phyloP scores from a whole-genome alignment of 1,284 basidiomycete genomes.

The Ceratobasidium sp. region DNA sequence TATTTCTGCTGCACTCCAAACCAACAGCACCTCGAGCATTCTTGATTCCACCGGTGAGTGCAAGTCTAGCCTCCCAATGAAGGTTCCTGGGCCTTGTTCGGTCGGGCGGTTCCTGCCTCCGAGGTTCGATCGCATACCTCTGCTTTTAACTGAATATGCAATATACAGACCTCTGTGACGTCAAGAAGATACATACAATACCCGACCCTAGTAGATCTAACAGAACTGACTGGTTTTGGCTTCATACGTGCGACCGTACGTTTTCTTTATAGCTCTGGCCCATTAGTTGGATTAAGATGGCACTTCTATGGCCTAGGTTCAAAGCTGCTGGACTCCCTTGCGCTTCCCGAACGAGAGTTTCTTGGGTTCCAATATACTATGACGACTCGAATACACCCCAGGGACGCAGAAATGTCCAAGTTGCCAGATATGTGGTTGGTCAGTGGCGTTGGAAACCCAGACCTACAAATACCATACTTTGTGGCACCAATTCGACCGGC shows the following conservation, averaged over 20 bases:
- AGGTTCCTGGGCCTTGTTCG: too few relatives aligned
- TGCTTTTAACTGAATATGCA: background rate
- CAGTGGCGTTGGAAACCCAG: too few relatives aligned
- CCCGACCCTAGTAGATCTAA: background rate
- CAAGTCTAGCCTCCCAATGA: too few relatives aligned
- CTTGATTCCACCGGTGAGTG: background rate
- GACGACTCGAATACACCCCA: too few relatives aligned
- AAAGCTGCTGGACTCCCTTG: background rate
- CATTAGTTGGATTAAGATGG: background rate
- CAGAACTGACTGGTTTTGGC: background rate
- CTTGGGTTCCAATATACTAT: too few relatives aligned
- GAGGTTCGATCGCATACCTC: too few relatives aligned
- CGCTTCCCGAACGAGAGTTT: background rate
- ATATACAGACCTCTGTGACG: background rate
- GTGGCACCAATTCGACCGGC: background rate
- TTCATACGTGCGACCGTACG: background rate
- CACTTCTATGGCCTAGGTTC: background rate
- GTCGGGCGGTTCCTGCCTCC: too few relatives aligned
- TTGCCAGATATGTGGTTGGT: too few relatives aligned
- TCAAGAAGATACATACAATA: background rate
- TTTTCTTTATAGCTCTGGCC: too few relatives aligned
- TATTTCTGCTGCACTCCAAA: background rate
- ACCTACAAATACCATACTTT: too few relatives aligned
- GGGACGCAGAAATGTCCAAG: too few relatives aligned
- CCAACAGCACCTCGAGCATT: too few relatives aligned